A percentile compares a stretch with the other conserved stretches of the same genome.
phyloP scores from a whole-genome alignment of 352 stramenopile genomes.

The Pythium apleroticum region DNA sequence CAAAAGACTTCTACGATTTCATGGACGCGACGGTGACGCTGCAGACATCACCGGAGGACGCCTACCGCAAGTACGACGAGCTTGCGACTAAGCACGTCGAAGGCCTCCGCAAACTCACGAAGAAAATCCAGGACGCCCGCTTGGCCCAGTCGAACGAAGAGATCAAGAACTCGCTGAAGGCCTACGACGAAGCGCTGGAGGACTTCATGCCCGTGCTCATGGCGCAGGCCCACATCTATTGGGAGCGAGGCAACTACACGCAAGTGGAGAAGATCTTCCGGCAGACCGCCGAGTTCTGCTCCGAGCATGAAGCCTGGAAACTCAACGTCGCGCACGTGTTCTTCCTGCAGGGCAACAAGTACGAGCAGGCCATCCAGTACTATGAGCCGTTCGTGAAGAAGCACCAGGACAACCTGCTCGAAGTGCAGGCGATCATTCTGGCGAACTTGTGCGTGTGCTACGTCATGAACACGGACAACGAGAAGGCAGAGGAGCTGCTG shows the following conservation, averaged over 20 bases:
- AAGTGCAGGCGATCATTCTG: conserved; percentile 95
- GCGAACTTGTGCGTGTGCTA: conserved; percentile 97
- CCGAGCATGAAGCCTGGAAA: conserved; percentile 94
- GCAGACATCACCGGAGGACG: conserved; percentile 93
- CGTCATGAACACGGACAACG: conserved; percentile 97
- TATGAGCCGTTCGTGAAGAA: conserved; percentile 96
- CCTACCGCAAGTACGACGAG: conserved; percentile 92
- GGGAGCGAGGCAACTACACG: conserved; percentile 95
- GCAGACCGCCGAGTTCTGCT: conserved; percentile 95
- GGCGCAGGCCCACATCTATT: conserved; percentile 96
- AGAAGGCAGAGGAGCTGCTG: conserved; percentile 95
- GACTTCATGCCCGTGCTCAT: conserved; percentile 96
- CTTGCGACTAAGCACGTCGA: conserved; percentile 94
- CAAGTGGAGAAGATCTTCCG: conserved; percentile 96
- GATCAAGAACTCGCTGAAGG: conserved; percentile 90
- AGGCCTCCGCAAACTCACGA: conserved; percentile 91
- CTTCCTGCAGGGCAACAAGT: conserved; percentile 93
- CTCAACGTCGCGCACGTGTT: conserved; percentile 96
- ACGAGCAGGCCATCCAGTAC: conserved; percentile 90
- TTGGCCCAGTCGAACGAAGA: conserved; percentile 91
- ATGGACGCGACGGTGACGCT: conserved; percentile 94
- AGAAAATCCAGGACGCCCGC: conserved; percentile 93
- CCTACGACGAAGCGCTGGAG: conserved; percentile 94
- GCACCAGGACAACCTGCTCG: conserved; percentile 88
- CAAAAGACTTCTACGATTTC: conserved; percentile 94